Conservation (phyloP, 768 basidiomycete genomes). For the Gloeostereum incarnatum region DNA sequence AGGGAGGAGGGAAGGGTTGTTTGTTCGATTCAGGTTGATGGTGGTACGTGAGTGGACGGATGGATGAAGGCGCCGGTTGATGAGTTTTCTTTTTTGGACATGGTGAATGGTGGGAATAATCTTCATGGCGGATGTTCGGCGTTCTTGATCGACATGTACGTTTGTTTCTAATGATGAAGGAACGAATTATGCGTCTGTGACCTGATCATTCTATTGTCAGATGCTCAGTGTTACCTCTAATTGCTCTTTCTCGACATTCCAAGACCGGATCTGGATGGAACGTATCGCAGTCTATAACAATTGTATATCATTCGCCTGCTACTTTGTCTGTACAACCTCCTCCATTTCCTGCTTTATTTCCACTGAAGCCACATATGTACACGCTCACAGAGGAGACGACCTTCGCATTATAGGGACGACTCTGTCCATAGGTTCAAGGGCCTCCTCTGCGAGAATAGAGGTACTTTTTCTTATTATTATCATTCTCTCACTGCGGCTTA, state of each 20-base stretch:
- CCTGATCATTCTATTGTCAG: constrained; percentile 22
- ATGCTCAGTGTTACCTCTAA: constrained; percentile 40
- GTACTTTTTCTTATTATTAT: too few species aligned
- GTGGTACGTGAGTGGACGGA: too few species aligned
- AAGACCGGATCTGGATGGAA: constrained; percentile 6
- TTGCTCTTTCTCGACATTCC: constrained; percentile 13
- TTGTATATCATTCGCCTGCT: constrained; percentile 52
- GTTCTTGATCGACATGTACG: constrained; percentile 46
- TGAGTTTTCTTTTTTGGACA: too few species aligned
- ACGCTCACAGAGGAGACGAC: constrained; percentile 30
- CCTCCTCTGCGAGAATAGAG: constrained; percentile 40
- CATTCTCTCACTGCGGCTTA: too few species aligned
- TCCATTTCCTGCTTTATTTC: neutral
- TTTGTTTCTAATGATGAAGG: too few species aligned
- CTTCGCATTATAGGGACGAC: constrained; percentile 45
- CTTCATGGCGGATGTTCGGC: constrained; percentile 51
- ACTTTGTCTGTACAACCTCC: constrained; percentile 17
- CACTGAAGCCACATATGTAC: neutral
- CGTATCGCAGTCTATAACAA: constrained; percentile 44
- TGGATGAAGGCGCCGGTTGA: too few species aligned
- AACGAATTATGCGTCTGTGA: too few species aligned
- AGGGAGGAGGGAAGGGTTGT: constrained; percentile 19
- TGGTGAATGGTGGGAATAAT: constrained; percentile 38
- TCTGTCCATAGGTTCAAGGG: constrained; percentile 36
- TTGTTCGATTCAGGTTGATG: constrained; percentile 18